Evolutionary conservation across 2,329 filamentous ascomycete genomes (phyloP).

Genomic region (Fusarium equiseti): DNA sequence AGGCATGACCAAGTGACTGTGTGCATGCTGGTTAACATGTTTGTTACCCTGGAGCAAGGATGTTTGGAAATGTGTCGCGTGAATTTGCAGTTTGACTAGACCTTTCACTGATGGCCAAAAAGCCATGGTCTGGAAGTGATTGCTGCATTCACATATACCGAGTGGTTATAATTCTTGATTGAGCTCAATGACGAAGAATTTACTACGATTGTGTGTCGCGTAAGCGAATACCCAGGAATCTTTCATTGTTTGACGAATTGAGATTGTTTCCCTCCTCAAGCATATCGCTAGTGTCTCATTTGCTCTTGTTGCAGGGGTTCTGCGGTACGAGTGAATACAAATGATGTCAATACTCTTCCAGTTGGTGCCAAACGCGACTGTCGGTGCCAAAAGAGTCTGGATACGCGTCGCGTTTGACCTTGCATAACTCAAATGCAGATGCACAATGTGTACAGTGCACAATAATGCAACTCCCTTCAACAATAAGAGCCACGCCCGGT

Average conservation of each 20-base stretch:
- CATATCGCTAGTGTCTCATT: too few species aligned
- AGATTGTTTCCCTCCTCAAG: too few species aligned
- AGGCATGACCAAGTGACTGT: neutral
- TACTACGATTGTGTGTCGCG: neutral
- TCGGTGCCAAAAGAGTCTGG: neutral
- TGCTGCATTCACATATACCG: too few species aligned
- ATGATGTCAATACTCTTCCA: neutral
- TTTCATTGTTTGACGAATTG: neutral
- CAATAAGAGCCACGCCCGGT: constrained; percentile 52
- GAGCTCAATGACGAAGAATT: rapidly evolving
- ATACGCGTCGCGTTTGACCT: neutral
- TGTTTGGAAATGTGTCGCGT: neutral
- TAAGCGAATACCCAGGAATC: too few species aligned
- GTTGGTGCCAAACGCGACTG: neutral
- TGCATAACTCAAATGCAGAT: neutral
- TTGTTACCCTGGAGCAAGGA: neutral
- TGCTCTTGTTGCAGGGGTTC: neutral
- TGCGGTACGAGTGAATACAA: too few species aligned
- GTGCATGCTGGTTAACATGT: neutral
- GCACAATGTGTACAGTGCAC: neutral
- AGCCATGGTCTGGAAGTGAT: too few species aligned
- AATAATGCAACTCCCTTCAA: neutral
- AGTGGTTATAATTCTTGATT: neutral
- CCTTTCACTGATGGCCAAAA: too few species aligned
- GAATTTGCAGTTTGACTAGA: neutral